A percentile compares a stretch with the other conserved stretches of the same genome.
phyloP scores from a whole-genome alignment of 164 flowering plant species.

The Liquidambar formosana region DNA sequence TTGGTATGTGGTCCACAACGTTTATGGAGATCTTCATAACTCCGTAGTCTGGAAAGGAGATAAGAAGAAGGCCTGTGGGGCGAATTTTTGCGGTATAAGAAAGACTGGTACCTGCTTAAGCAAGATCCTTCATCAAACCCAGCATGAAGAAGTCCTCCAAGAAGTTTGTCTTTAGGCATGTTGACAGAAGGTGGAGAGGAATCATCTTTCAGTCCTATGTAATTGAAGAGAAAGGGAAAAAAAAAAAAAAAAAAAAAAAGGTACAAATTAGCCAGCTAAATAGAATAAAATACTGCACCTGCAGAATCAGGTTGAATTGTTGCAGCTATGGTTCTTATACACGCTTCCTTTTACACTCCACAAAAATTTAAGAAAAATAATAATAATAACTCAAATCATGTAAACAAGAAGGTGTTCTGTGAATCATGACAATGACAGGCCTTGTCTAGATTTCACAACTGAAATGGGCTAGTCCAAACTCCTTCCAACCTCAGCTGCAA shows the following conservation, averaged over 20 bases:
- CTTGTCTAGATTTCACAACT: no score
- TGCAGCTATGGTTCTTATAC: no score
- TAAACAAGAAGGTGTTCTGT: no score
- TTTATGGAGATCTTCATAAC: constrained; percentile 70
- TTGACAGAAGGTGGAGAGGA: constrained; percentile 15
- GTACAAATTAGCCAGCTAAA: not conserved
- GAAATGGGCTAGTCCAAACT: not conserved
- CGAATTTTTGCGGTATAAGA: constrained; percentile 40
- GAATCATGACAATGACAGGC: no score
- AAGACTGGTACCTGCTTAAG: constrained; percentile 60
- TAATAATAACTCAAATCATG: no score
- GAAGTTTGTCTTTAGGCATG: constrained; percentile 35
- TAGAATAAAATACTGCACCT: not conserved
- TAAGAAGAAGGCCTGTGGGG: constrained; percentile 57
- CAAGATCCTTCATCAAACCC: constrained; percentile 67
- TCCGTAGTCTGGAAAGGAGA: constrained; percentile 58
- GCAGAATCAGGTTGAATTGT: no score
- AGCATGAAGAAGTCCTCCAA: constrained; percentile 57
- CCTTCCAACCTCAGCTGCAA: not conserved
- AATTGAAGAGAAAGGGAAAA: not conserved
- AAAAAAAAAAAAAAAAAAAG: not conserved
- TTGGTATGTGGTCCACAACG: constrained; percentile 71
- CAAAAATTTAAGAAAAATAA: no score
- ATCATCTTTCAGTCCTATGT: constrained; percentile 25
- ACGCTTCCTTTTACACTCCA: no score